Percentiles rank a stretch among this genome's conserved stretches.
These are phyloP conservation scores for Leccinum pachyderme DNA, from an alignment of 1,284 basidiomycete genomes.

Conservation along the genomic window DNA sequence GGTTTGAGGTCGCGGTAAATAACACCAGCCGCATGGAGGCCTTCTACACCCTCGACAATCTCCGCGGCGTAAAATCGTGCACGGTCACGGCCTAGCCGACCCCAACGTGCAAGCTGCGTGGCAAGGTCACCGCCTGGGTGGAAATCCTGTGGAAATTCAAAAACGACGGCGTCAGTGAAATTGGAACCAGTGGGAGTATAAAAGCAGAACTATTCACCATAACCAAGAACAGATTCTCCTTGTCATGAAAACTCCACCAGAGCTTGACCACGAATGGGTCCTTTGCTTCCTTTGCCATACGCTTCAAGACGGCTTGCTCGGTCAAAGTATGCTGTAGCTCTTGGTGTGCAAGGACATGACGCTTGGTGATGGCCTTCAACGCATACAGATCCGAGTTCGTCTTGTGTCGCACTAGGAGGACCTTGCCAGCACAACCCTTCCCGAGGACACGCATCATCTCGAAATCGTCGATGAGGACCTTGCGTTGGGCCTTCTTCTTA, in stretches of 20 bases:
- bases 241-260: slow-evolving; percentile 95
- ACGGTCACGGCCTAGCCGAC: slow-evolving; percentile 85
- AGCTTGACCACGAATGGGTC: slow-evolving; percentile 94
- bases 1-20: slow-evolving; percentile 91
- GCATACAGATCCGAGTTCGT: slow-evolving; percentile 74
- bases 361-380: slow-evolving; percentile 95
- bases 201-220: slow-evolving; percentile 53
- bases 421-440: slow-evolving; percentile 95
- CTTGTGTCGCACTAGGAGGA: slow-evolving; percentile 82
- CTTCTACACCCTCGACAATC: slow-evolving; percentile 93
- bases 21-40: slow-evolving; percentile 83
- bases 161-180: slow-evolving; percentile 11
- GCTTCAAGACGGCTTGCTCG: slow-evolving; percentile 89
- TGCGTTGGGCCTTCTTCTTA: slow-evolving; percentile 57
- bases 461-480: slow-evolving; percentile 85
- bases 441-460: slow-evolving; percentile 95
- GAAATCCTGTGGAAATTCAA: slow-evolving; percentile 66
- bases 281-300: slow-evolving; percentile 77
- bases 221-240: slow-evolving; percentile 89
- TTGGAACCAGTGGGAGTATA: slow-evolving; percentile 13
- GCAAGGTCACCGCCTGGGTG: slow-evolving; percentile 96
- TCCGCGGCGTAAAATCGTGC: slow-evolving; percentile 96
- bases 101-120: slow-evolving; percentile 94
- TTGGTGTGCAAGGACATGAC: slow-evolving; percentile 92
- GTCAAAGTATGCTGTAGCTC: slow-evolving; percentile 94